Evolutionary conservation across 257 asterid genomes (phyloP).

Genomic region (Solanum rostratum): DNA sequence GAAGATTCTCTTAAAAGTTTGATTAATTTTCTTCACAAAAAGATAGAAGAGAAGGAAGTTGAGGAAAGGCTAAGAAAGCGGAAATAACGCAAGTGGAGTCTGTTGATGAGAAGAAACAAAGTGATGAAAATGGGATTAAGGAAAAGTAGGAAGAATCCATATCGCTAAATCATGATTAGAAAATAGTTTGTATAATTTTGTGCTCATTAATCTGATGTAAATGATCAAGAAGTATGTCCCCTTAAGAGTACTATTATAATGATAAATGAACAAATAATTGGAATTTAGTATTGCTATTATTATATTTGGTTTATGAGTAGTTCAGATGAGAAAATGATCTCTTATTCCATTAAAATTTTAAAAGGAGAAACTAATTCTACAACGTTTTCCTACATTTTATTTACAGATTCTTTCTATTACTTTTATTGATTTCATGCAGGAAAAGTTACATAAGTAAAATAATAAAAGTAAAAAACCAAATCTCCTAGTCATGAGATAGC

Average conservation of each 20-base stretch:
- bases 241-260: not conserved
- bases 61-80: not conserved
- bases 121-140: not conserved
- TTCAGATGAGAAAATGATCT: not conserved
- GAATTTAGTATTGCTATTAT: not conserved
- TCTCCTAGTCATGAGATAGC: not conserved
- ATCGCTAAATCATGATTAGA: not conserved
- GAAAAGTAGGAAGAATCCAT: not conserved
- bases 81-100: not conserved
- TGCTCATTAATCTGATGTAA: not conserved
- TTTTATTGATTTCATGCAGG: too few relatives aligned
- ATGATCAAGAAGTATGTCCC: not conserved
- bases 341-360: not conserved
- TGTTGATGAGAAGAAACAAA: not conserved
- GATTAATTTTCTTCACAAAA: not conserved
- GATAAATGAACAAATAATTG: not conserved
- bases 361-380: not conserved
- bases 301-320: not conserved
- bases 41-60: not conserved
- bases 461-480: too few relatives aligned
- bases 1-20: slow-evolving; percentile 5
- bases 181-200: not conserved
- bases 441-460: too few relatives aligned
- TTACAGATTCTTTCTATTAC: not conserved
- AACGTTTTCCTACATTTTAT: not conserved